Percentiles rank a stretch among this genome's conserved stretches.
Evolutionary conservation across 179 eudicot genomes (phyloP).

Genomic region (Silene vulgaris): DNA sequence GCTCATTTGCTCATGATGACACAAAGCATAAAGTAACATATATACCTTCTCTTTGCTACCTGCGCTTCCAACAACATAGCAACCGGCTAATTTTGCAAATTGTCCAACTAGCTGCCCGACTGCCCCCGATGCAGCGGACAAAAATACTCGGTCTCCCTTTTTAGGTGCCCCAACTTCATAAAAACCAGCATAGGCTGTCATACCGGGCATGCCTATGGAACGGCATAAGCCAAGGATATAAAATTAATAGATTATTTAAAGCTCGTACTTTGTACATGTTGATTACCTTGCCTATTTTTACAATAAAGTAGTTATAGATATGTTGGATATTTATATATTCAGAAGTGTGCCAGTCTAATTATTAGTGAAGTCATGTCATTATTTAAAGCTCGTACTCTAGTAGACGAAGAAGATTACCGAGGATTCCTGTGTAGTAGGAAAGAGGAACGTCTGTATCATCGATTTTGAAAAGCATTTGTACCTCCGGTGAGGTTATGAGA

Average conservation of each 20-base stretch:
- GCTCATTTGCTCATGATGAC: too few species aligned
- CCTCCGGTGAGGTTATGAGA: slow-evolving; percentile 10
- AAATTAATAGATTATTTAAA: neutral
- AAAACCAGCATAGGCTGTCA: slow-evolving; percentile 55
- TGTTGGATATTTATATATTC: too few species aligned
- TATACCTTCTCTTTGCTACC: slow-evolving; percentile 54
- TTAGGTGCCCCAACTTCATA: slow-evolving; percentile 45
- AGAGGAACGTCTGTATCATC: too few species aligned
- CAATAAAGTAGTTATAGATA: too few species aligned
- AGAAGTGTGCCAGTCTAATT: too few species aligned
- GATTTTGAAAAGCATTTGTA: too few species aligned
- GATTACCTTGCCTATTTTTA: too few species aligned
- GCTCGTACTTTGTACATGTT: too few species aligned
- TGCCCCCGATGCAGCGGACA: slow-evolving; percentile 37
- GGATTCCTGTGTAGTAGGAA: too few species aligned
- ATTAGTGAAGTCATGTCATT: too few species aligned
- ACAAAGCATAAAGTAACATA: neutral
- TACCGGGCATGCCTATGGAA: slow-evolving; percentile 46
- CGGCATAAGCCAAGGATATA: neutral
- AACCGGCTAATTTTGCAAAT: slow-evolving; percentile 53
- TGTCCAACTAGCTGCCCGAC: slow-evolving; percentile 43
- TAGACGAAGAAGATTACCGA: too few species aligned
- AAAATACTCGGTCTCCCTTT: slow-evolving; percentile 42
- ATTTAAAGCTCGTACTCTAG: too few species aligned
- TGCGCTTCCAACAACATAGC: slow-evolving; percentile 71